phyloP scores from a whole-genome alignment of 2,329 filamentous ascomycete species.

The Eutypa lata region DNA sequence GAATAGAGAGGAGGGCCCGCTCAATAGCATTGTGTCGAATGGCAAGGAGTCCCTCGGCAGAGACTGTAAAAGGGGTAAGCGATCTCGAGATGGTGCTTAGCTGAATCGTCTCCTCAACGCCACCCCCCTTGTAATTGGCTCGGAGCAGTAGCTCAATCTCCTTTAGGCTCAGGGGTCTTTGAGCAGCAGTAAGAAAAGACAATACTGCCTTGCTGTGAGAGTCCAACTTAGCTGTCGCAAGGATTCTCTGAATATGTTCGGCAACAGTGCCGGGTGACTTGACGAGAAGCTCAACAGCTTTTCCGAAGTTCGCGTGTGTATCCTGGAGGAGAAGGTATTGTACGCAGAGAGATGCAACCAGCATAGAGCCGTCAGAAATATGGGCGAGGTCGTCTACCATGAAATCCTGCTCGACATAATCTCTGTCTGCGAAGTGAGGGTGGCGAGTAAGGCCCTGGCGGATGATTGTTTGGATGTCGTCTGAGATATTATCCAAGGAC shows the following conservation, averaged over 20 bases:
- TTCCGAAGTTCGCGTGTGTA: background rate
- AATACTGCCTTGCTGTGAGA: background rate
- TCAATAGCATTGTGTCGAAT: background rate
- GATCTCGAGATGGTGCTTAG: background rate
- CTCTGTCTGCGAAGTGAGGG: background rate
- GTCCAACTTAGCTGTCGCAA: background rate
- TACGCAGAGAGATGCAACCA: background rate
- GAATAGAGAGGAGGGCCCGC: background rate
- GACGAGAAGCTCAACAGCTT: background rate
- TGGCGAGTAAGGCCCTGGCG: background rate
- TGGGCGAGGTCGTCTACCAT: background rate
- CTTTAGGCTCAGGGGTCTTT: background rate
- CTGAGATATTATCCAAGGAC: background rate
- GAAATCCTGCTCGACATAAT: background rate
- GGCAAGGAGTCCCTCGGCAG: background rate
- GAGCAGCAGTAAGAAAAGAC: background rate
- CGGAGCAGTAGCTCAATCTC: background rate
- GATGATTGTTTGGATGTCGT: background rate
- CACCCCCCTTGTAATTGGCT: background rate
- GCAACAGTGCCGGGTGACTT: background rate
- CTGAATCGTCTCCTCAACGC: background rate
- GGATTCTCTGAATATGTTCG: background rate
- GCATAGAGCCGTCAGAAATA: background rate
- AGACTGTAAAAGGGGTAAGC: background rate
- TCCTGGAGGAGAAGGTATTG: background rate